These are phyloP conservation scores for Priceomyces carsonii DNA, from an alignment of 805 yeast species.

Conservation along the genomic window DNA sequence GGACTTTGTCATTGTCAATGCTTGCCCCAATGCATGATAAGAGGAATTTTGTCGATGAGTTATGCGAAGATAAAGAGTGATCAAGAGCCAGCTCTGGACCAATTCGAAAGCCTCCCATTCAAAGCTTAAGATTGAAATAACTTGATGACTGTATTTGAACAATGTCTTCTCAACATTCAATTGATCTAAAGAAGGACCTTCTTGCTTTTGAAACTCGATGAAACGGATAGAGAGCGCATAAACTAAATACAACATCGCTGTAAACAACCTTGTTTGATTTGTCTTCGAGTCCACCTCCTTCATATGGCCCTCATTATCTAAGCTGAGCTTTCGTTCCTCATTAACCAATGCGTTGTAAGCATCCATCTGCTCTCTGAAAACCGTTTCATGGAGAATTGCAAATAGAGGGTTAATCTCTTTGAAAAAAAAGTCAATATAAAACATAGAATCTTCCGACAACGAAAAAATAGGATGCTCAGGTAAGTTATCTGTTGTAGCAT, in stretches of 20 bases:
- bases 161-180: constrained; percentile 32
- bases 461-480: constrained; percentile 33
- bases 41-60: constrained; percentile 41
- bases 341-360: constrained; percentile 25
- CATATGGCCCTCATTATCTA: constrained; percentile 11
- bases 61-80: constrained; percentile 35
- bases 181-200: constrained; percentile 27
- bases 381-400: constrained; percentile 53
- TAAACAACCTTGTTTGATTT: constrained; percentile 47
- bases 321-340: constrained; percentile 10
- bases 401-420: constrained; percentile 52
- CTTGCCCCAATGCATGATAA: constrained; percentile 33
- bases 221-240: constrained; percentile 54
- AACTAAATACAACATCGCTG: constrained; percentile 51
- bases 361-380: constrained; percentile 51
- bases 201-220: constrained; percentile 37
- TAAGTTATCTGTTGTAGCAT: constrained; percentile 33
- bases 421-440: constrained; percentile 44
- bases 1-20: constrained; percentile 34
- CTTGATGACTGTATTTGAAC: constrained; percentile 34
- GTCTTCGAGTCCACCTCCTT: constrained; percentile 24
- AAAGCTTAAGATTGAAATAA: constrained; percentile 32
- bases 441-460: constrained; percentile 9
- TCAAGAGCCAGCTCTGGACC: constrained; percentile 42
- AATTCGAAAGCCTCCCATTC: constrained; percentile 47